Percentiles rank a stretch among this genome's conserved stretches.
These are phyloP conservation scores for Sphagnurus paluster DNA, from an alignment of 1,284 basidiomycete genomes.

Conservation along the genomic window DNA sequence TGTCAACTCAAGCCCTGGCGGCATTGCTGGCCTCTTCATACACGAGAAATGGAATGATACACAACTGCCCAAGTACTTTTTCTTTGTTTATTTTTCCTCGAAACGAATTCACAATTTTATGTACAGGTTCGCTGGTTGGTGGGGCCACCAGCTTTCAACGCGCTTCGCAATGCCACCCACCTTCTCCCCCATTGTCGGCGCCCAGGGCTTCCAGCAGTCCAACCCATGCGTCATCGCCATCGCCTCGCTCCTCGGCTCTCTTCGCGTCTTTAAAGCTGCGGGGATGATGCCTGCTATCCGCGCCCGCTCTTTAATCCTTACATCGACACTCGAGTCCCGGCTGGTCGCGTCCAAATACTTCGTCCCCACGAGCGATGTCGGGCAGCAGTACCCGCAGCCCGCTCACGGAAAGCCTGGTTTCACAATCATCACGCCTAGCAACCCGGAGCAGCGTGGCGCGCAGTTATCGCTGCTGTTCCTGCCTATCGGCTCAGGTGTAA, in stretches of 20 bases:
- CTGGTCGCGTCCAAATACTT: slow-evolving; percentile 66
- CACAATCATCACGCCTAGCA: slow-evolving; percentile 84
- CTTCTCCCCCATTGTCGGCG: slow-evolving; percentile 86
- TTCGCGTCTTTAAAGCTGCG: slow-evolving; percentile 75
- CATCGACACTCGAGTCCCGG: slow-evolving; percentile 66
- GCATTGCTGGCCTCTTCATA: slow-evolving; percentile 90
- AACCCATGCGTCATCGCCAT: slow-evolving; percentile 86
- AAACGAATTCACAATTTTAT: slow-evolving; percentile 11
- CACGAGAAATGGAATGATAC: slow-evolving; percentile 78
- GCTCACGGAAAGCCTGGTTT: slow-evolving; percentile 51
- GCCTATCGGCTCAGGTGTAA: slow-evolving; percentile 59
- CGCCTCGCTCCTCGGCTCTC: slow-evolving; percentile 78
- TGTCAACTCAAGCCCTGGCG: slow-evolving; percentile 93
- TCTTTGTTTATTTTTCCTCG: slow-evolving; percentile 14
- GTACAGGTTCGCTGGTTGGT: slow-evolving; percentile 90
- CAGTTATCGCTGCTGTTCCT: slow-evolving; percentile 86
- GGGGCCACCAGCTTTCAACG: slow-evolving; percentile 88
- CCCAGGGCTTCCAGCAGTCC: slow-evolving; percentile 94
- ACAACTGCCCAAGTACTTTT: slow-evolving; percentile 60
- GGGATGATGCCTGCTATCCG: slow-evolving; percentile 75
- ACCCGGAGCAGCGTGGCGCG: slow-evolving; percentile 70
- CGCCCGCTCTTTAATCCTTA: slow-evolving; percentile 70
- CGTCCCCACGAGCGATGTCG: slow-evolving; percentile 43
- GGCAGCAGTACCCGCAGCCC: slow-evolving; percentile 29
- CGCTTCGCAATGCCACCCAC: slow-evolving; percentile 89